These are phyloP conservation scores for Eucalyptus leucophloia DNA, from an alignment of 345 rosid genomes.

Conservation along the genomic window DNA sequence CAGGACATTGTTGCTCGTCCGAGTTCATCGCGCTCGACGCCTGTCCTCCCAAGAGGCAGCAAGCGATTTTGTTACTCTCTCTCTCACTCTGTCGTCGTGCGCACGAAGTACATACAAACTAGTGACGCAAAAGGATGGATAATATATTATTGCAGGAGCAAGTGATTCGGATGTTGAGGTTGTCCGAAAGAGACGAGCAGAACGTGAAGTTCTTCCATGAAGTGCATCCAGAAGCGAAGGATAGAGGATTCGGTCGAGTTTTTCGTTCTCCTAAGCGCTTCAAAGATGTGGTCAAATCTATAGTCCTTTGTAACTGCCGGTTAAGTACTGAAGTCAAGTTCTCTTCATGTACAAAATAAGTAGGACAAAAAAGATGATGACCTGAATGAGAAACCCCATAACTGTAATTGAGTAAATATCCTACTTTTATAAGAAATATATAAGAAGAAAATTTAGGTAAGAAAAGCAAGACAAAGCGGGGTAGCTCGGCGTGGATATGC, in stretches of 20 bases:
- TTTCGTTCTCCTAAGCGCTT: conserved; percentile 41
- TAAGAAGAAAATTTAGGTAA: no score
- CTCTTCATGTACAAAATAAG: neutral
- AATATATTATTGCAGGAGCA: conserved; percentile 3
- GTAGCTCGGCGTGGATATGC: no score
- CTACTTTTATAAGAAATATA: no score
- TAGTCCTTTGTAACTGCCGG: conserved; percentile 28
- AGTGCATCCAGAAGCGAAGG: conserved; percentile 16
- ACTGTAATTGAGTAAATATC: neutral
- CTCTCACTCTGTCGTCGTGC: neutral
- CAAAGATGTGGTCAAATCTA: conserved; percentile 39
- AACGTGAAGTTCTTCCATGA: conserved; percentile 19
- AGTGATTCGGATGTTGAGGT: conserved; percentile 31
- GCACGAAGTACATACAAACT: neutral
- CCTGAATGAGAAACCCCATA: neutral
- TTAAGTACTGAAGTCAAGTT: neutral
- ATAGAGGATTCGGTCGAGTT: conserved; percentile 21
- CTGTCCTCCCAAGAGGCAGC: neutral
- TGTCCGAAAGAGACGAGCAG: conserved; percentile 14
- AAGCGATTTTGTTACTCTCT: neutral
- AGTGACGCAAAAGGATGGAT: neutral
- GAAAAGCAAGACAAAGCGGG: no score
- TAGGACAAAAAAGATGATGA: neutral
- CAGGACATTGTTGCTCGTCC: neutral
- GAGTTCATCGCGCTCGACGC: neutral